Evolutionary conservation across 176 grass and related monocot genomes (phyloP), one percentile per base, ranked within the genome.

Genomic region (Phoenix roebelenii): DNA sequence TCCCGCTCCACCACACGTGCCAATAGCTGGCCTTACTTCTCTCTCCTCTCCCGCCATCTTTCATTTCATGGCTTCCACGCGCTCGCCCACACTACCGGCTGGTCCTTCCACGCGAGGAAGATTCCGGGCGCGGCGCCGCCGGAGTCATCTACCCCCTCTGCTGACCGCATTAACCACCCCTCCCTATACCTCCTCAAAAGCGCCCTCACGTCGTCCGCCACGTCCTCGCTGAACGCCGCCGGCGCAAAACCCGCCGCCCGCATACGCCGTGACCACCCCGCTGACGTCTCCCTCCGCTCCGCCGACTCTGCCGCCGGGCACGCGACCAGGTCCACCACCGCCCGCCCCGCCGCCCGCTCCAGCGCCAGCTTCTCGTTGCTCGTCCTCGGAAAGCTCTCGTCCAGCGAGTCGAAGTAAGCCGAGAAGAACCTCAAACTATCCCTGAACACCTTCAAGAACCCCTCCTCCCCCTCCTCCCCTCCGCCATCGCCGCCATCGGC

Each of bases 21-120:
- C 59, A 65, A 22, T 64, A 18, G 20, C 22, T 50, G 7, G 14
- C 22, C 61, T 23, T 49, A 23, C 2, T 2, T 3, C 9, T 55
- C 20, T 28, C 23, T 18, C 49, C 4, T 54, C 26, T 54, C 49
- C 62, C 62, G 62, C 63, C 63, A 52, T 29, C 57, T 18, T 44
- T 14, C 48, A 4, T 30, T 30, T 32, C 49, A 98, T 65, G 94
- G 94, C 76, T 60, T 68, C 94, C 94, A 98, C 1, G 88, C 94
- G 52, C 94, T 92, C 18, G 94, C 94, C 94, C 94, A 98, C 67
- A 92, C 93, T 18, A 98, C 73, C 14, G 94, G 76, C 74, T 98
- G 84, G 52, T 93, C 88, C 84, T 89, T 98, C 94, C 88, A 98
- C 16, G 85, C 78, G 5, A 98, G 85, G 71, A 89, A 93, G 23